Evolutionary conservation across 1,284 basidiomycete species (phyloP), one percentile per base, ranked within the genome.

Genomic region (Athelia sp.): DNA sequence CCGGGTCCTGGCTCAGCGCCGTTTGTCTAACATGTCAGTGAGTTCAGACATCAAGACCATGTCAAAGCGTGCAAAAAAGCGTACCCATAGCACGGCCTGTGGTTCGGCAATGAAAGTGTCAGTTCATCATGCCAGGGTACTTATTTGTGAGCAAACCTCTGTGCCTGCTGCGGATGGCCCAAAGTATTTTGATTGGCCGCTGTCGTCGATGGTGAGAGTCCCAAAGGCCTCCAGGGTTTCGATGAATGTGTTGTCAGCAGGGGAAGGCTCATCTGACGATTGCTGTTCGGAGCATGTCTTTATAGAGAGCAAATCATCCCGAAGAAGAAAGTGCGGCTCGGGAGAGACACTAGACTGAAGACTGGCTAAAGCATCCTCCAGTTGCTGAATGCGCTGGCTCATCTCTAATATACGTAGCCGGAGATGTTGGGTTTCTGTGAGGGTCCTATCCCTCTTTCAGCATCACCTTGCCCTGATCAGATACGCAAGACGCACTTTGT

Each of bases 381-480:
- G 72, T 55, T 84, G 77, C 34, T 82, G 75, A 56, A 88, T 87
- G 38, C 85, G 76, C 56, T 84, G 78, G 40, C 82, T 81, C 84
- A 88, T 87, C 51, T 85, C 80, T 1, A 73, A 67, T 24, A 88
- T 85, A 63, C 84, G 86, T 43, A 70, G 65, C 58, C 87, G 85
- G 2, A 88, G 68, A 54, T 85, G 78, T 40, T 83, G 78, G 4
- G 85, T 87, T 54, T 85, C 82, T 11, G 84, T 79, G 10, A 87
- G 75, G 51, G 85, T 85, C 49, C 84, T 67, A 50, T 13, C 19
- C n/a, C 35, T 74, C 43, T 6, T 24, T 24, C 46, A 24, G 32
- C 6, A 3, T n/a, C 38, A 1, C 8, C 38, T 24, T 24, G 43
- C 21, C 43, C 26, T 40, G 45, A 38, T 26, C 13, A 29, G 40